Evolutionary conservation across 768 basidiomycete species (phyloP).

Genomic region (Lactarius vividus): DNA sequence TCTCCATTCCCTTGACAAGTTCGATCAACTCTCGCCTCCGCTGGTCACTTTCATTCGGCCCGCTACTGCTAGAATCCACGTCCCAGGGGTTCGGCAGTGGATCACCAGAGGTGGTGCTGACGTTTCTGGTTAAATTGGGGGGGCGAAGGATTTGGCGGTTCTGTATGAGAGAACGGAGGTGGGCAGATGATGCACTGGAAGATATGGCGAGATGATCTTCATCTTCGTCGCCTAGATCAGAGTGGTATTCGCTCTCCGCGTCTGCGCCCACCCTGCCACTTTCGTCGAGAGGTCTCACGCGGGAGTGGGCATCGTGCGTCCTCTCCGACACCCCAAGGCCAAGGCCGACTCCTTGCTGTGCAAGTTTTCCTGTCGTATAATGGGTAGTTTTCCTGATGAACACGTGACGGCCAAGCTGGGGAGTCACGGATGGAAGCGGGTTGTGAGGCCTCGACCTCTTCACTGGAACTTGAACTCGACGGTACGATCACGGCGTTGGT

Average conservation of each 20-base stretch:
- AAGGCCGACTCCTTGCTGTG: slow-evolving; percentile 19
- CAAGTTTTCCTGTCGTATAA: not conserved
- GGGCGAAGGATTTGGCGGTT: slow-evolving; percentile 10
- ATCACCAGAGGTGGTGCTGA: slow-evolving; percentile 2
- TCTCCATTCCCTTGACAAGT: slow-evolving; percentile 22
- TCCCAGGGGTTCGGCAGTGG: slow-evolving; percentile 21
- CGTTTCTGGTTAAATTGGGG: slow-evolving; percentile 2
- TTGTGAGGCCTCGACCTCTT: slow-evolving; percentile 10
- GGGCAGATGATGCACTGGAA: slow-evolving; percentile 15
- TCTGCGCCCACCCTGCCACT: not conserved
- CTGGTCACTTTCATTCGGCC: slow-evolving; percentile 9
- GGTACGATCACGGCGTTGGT: slow-evolving; percentile 24
- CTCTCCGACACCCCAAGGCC: slow-evolving; percentile 3
- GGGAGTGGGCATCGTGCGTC: not conserved
- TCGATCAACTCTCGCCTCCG: slow-evolving; percentile 23
- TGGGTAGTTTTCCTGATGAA: not conserved
- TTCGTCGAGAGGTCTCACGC: not conserved
- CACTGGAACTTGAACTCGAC: slow-evolving; percentile 25
- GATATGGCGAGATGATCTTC: slow-evolving; percentile 6
- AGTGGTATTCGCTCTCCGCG: slow-evolving; percentile 10
- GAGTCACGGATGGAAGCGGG: not conserved
- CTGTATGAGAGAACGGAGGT: slow-evolving; percentile 15
- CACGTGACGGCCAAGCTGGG: slow-evolving; percentile 6
- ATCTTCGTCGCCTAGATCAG: slow-evolving; percentile 10
- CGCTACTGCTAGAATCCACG: not conserved